Evolutionary conservation across 495 filamentous ascomycete species (phyloP).

Genomic region (Evernia prunastri): DNA sequence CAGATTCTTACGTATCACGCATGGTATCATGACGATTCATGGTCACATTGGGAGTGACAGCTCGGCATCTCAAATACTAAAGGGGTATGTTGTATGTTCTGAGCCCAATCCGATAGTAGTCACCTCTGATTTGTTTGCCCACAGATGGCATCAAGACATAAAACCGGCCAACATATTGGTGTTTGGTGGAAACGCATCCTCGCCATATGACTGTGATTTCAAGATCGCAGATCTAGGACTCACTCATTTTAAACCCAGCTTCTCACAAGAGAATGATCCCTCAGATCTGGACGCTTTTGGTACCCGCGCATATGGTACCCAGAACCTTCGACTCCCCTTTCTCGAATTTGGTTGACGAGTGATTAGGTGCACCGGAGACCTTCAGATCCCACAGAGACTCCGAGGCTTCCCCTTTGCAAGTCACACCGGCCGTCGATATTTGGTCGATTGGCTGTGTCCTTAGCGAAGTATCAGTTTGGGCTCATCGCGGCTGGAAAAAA

Average conservation of each 20-base stretch:
- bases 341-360: constrained; percentile 22
- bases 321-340: neutral
- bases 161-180: constrained; percentile 38
- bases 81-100: constrained; percentile 6
- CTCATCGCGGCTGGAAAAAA: constrained; percentile 30
- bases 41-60: neutral
- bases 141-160: constrained; percentile 38
- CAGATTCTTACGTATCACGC: constrained; percentile 34
- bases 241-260: constrained; percentile 28
- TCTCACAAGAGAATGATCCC: constrained; percentile 15
- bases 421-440: constrained; percentile 34
- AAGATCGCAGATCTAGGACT: constrained; percentile 40
- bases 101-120: neutral
- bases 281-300: constrained; percentile 31
- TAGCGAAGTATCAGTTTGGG: constrained; percentile 41
- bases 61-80: constrained; percentile 3
- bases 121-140: neutral
- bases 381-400: constrained; percentile 27
- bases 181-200: constrained; percentile 23
- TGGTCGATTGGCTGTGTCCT: constrained; percentile 43
- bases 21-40: constrained; percentile 38
- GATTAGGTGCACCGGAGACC: constrained; percentile 34
- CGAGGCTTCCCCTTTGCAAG: constrained; percentile 14
- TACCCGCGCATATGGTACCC: constrained; percentile 32
- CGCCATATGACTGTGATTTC: constrained; percentile 33